phyloP scores from a whole-genome alignment of 768 basidiomycete genomes.

The Boletus huronensis region DNA sequence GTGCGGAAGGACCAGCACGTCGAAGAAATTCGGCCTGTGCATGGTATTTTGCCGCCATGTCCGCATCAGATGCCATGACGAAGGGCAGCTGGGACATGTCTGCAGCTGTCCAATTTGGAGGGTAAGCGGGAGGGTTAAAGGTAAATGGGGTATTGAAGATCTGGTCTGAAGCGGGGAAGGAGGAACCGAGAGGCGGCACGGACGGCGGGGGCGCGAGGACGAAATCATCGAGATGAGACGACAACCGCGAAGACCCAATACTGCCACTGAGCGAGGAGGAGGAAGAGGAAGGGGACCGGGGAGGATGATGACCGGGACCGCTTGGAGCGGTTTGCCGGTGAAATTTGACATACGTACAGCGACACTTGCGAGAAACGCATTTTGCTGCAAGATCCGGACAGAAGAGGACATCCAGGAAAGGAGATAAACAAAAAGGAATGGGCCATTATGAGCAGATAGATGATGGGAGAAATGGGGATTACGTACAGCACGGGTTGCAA shows the following conservation, averaged over 20 bases:
- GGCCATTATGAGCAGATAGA: background rate
- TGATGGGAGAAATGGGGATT: background rate
- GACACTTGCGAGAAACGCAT: conserved; percentile 65
- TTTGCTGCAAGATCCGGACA: conserved; percentile 46
- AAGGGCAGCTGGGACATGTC: conserved; percentile 24
- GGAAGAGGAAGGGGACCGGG: conserved; percentile 33
- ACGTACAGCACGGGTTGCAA: conserved; percentile 72
- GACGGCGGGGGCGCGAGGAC: conserved; percentile 38
- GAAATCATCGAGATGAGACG: conserved; percentile 40
- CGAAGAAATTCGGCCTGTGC: conserved; percentile 43
- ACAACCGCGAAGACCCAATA: conserved; percentile 20
- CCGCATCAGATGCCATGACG: conserved; percentile 27
- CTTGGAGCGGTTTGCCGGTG: conserved; percentile 78
- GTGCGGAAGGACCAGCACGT: conserved; percentile 25
- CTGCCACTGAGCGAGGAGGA: conserved; percentile 26
- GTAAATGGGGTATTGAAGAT: conserved; percentile 32
- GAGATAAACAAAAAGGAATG: background rate
- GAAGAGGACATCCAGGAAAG: background rate
- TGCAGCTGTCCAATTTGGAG: conserved; percentile 13
- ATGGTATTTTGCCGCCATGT: conserved; percentile 47
- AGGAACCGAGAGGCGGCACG: conserved; percentile 27
- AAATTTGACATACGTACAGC: conserved; percentile 80
- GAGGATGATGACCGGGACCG: conserved; percentile 62
- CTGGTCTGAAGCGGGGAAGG: conserved; percentile 25
- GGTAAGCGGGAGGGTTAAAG: conserved; percentile 24